Conservation (phyloP, 2,329 filamentous ascomycete genomes). For the Monilinia fructigena region DNA sequence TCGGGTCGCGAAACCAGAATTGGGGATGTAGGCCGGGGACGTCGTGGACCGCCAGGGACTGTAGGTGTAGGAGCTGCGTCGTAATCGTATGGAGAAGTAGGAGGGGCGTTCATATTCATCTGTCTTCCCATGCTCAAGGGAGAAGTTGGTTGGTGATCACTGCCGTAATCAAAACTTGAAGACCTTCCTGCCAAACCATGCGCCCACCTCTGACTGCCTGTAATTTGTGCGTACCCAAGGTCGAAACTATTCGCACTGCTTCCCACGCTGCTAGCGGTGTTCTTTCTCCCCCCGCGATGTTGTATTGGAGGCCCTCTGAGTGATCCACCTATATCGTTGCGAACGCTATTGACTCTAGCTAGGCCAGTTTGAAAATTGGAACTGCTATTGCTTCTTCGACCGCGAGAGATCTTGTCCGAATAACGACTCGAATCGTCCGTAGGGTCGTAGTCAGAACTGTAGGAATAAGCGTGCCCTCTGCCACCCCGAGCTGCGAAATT, state of each 20-base stretch:
- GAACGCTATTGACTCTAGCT: constrained; percentile 62
- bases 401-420: constrained; percentile 53
- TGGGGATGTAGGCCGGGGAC: constrained; percentile 45
- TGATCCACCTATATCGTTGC: constrained; percentile 39
- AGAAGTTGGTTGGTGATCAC: constrained; percentile 41
- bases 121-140: constrained; percentile 39
- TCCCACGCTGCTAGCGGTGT: constrained; percentile 61
- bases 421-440: constrained; percentile 54
- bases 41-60: constrained; percentile 75
- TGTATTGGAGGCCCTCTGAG: constrained; percentile 41
- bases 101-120: constrained; percentile 25
- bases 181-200: constrained; percentile 54
- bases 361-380: constrained; percentile 65
- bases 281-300: constrained; percentile 49
- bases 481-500: constrained; percentile 35
- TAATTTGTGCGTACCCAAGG: constrained; percentile 57
- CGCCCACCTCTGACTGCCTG: constrained; percentile 58
- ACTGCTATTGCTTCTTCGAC: constrained; percentile 76
- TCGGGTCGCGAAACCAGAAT: constrained; percentile 37
- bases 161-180: constrained; percentile 72
- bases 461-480: constrained; percentile 51
- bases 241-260: constrained; percentile 71
- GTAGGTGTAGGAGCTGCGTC: constrained; percentile 86
- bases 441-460: constrained; percentile 60
- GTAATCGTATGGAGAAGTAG: constrained; percentile 50